phyloP scores from a whole-genome alignment of 805 yeast genomes.

The Kluyveromyces nonfermentans region DNA sequence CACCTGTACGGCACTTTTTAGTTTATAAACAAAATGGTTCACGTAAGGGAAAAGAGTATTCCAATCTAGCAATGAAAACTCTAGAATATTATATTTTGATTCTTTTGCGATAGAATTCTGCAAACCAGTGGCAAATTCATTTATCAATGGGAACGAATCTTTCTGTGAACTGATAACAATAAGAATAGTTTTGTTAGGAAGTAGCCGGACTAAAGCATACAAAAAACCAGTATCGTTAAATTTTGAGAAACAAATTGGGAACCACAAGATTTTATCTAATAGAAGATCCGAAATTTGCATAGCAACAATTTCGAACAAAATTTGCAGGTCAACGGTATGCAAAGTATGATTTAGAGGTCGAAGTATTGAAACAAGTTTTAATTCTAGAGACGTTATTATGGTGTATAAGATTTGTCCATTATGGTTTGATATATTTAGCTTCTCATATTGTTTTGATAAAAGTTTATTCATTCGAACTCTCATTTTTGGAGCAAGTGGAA shows the following conservation, averaged over 20 bases:
- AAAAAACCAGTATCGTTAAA: conserved; percentile 84
- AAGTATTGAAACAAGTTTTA: conserved; percentile 56
- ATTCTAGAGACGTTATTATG: conserved; percentile 52
- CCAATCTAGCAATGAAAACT: conserved; percentile 1
- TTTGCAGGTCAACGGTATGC: conserved; percentile 72
- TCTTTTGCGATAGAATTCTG: background rate
- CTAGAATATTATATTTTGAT: background rate
- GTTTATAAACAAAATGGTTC: conserved; percentile 74
- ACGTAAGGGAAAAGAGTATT: conserved; percentile 24
- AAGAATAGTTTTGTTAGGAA: conserved; percentile 35
- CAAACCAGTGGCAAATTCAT: conserved; percentile 47
- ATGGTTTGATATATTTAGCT: conserved; percentile 15
- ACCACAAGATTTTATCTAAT: conserved; percentile 72
- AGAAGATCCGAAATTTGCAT: conserved; percentile 29
- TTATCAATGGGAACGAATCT: conserved; percentile 69
- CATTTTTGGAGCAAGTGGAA: conserved; percentile 46
- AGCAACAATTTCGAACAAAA: conserved; percentile 62
- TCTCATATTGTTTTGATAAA: conserved; percentile 17
- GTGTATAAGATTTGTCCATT: conserved; percentile 65
- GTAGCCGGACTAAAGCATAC: conserved; percentile 65
- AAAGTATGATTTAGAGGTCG: conserved; percentile 72
- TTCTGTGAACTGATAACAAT: conserved; percentile 49
- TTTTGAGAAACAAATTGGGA: conserved; percentile 85
- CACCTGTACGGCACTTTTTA: conserved; percentile 48
- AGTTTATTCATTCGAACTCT: conserved; percentile 41